Evolutionary conservation across 768 basidiomycete genomes (phyloP), one percentile per base, ranked within the genome.

Genomic region (Amanita jacksonii): DNA sequence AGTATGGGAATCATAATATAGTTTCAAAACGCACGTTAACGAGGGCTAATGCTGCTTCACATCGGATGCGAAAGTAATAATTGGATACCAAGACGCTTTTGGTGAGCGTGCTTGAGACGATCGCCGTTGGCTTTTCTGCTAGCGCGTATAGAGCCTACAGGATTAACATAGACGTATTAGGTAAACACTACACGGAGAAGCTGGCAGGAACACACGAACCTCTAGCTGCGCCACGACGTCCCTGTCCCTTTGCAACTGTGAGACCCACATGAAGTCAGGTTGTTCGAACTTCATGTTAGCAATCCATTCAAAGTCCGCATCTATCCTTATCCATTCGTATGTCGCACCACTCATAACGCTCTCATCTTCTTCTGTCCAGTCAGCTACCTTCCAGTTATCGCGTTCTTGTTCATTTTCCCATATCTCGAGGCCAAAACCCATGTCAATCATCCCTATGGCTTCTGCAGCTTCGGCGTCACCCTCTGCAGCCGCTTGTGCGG

Each of bases 221-320:
- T 98, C 93, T 10, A 97, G 69, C 61, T 99, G 96, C 1, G 94
- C 96, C 16, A 97, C 84, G 28, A 99, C 93, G 63, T 99, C 96
- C 49, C 91, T 70, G 62, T 99, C 96, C 45, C 92, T 72, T 62
- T 94, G 90, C 40, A 99, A 67, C 59, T 98, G 96, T 31, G 84
- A 89, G 16, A 94, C 86, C 92, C 93, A 99, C 89, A 94, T 94
- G 56, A 92, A 98, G 66, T 93, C 92, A 33, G 89, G 90, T 65
- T 97, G 91, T 40, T 93, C 86, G 51, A 94, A 98, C 50, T 79
- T 80, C 49, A 97, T 76, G 30, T 74, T 74, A n/a, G 89, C 85
- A 43, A 98, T 86, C 96, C 96, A 99, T 65, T 99, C 96, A 60
- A 96, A 93, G 59, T 99, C 96, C 12, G 96, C 92, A 57, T 99